These are phyloP conservation scores for Blastobotrys apis DNA, from an alignment of 1,139 yeast species.

Conservation along the genomic window DNA sequence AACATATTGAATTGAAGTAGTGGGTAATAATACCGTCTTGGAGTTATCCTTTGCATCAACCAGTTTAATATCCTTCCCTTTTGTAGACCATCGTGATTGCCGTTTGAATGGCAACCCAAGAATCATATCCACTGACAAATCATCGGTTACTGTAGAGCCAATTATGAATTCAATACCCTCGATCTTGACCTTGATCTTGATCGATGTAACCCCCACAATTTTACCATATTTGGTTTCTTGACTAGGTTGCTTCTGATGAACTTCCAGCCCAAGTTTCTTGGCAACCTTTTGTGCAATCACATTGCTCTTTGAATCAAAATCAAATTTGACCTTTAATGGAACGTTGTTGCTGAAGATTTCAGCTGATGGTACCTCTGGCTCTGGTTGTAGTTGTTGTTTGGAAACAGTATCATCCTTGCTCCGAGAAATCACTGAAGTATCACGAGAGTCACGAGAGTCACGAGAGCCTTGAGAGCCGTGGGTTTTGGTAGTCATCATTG, in stretches of 20 bases:
- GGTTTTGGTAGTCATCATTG: too few species aligned
- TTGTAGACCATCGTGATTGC: conserved; percentile 8
- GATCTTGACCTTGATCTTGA: not conserved
- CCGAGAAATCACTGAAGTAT: too few species aligned
- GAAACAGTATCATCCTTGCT: too few species aligned
- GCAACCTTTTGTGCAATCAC: too few species aligned
- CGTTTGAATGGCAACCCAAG: conserved; percentile 8
- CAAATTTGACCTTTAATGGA: not conserved
- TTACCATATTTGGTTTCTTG: too few species aligned
- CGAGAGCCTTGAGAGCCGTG: too few species aligned
- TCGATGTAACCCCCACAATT: too few species aligned
- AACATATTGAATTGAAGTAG: not conserved
- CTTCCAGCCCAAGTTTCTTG: too few species aligned
- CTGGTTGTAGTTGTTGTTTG: not conserved
- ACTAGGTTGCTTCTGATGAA: too few species aligned
- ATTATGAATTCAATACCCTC: not conserved
- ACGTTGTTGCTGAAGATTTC: too few species aligned
- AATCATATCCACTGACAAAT: conserved; percentile 2
- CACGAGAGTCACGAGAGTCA: too few species aligned
- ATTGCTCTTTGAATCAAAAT: not conserved
- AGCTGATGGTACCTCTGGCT: too few species aligned
- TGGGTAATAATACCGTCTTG: not conserved
- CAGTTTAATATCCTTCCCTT: not conserved
- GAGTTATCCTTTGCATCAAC: conserved; percentile 1
- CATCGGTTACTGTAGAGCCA: conserved; percentile 1